phyloP scores from a whole-genome alignment of 1,139 yeast genomes.

The Casaregolazyma suthepensis region DNA sequence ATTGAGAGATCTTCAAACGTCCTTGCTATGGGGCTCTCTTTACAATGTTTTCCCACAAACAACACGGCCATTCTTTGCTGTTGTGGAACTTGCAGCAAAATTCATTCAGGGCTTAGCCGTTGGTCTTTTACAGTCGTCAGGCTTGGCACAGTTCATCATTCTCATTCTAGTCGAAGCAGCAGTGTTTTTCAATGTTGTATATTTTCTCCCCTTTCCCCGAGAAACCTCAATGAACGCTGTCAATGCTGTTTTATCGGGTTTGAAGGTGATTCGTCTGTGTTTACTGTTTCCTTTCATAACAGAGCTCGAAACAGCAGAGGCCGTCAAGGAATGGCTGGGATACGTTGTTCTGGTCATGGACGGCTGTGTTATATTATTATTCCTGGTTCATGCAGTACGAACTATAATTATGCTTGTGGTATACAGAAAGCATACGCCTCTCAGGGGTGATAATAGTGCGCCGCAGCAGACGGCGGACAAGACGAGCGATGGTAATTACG shows the following conservation, averaged over 20 bases:
- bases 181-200: slow-evolving; percentile 21
- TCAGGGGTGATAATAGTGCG: slow-evolving; percentile 21
- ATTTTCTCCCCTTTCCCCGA: slow-evolving; percentile 28
- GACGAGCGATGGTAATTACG: not conserved
- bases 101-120: slow-evolving; percentile 30
- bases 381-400: slow-evolving; percentile 28
- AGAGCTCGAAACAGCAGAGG: slow-evolving; percentile 19
- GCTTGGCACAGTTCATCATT: slow-evolving; percentile 32
- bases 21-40: slow-evolving; percentile 27
- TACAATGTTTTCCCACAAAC: slow-evolving; percentile 22
- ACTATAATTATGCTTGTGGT: slow-evolving; percentile 28
- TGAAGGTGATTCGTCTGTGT: slow-evolving; percentile 25
- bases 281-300: slow-evolving; percentile 29
- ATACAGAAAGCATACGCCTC: slow-evolving; percentile 11
- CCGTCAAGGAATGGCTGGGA: slow-evolving; percentile 31
- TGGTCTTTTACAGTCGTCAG: slow-evolving; percentile 34
- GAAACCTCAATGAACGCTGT: slow-evolving; percentile 31
- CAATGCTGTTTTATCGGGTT: slow-evolving; percentile 18
- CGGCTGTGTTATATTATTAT: slow-evolving; percentile 27
- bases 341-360: slow-evolving; percentile 31
- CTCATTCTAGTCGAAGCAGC: slow-evolving; percentile 29
- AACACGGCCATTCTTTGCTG: slow-evolving; percentile 17
- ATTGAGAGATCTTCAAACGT: slow-evolving; percentile 4
- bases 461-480: not conserved
- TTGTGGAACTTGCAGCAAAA: slow-evolving; percentile 22